phyloP scores from a whole-genome alignment of 179 eudicot species.

The Heliamphora pulchella region DNA sequence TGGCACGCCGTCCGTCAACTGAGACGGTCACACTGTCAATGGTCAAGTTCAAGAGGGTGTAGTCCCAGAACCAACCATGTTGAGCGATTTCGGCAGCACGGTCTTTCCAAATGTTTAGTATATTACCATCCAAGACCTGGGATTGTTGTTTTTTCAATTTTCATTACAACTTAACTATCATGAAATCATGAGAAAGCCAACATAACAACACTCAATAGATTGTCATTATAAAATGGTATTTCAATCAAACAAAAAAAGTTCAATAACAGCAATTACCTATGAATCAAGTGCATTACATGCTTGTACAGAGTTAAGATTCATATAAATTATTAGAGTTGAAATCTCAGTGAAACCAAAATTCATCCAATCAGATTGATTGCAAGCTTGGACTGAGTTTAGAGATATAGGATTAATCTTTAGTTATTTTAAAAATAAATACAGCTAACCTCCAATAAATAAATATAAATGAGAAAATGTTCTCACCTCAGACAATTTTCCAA shows the following conservation, averaged over 20 bases:
- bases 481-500: constrained; percentile 75
- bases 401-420: no score
- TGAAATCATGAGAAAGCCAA: background rate
- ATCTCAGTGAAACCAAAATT: background rate
- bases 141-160: constrained; percentile 2
- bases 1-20: constrained; percentile 67
- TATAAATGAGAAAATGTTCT: constrained; percentile 15
- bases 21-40: constrained; percentile 90
- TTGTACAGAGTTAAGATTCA: background rate
- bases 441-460: background rate
- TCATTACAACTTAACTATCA: constrained; percentile 3
- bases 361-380: background rate
- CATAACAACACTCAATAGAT: background rate
- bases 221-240: background rate
- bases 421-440: no score
- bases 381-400: no score
- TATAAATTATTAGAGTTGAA: background rate
- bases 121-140: constrained; percentile 86
- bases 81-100: constrained; percentile 67
- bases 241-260: background rate
- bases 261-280: background rate
- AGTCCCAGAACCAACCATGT: constrained; percentile 90
- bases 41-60: constrained; percentile 44
- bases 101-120: constrained; percentile 83
- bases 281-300: background rate